Evolutionary conservation across 2,329 filamentous ascomycete species (phyloP).

Genomic region (Fusarium mangiferae): DNA sequence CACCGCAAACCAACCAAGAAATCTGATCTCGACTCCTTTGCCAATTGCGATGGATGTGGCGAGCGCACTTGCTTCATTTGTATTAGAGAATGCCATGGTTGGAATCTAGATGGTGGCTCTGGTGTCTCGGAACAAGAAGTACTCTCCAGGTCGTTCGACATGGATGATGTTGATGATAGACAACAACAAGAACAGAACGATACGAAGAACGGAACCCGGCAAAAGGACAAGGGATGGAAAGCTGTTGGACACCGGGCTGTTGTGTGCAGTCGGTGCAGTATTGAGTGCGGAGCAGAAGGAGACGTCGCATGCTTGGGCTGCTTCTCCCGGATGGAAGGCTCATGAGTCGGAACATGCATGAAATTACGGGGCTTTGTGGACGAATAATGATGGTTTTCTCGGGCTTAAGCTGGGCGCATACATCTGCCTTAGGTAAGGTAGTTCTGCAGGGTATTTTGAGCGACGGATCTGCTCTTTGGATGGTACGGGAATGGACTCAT

Average conservation of each 20-base stretch:
- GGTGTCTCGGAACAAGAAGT: conserved; percentile 49
- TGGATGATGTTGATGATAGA: conserved; percentile 59
- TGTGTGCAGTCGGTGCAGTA: conserved; percentile 75
- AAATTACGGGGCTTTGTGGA: conserved; percentile 15
- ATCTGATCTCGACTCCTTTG: conserved; percentile 72
- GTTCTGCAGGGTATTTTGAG: not conserved
- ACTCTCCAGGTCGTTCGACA: conserved; percentile 59
- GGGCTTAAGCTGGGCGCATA: conserved; percentile 1
- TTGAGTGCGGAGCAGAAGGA: conserved; percentile 71
- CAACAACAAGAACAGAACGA: conserved; percentile 10
- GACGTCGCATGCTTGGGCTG: conserved; percentile 75
- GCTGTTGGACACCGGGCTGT: conserved; percentile 60
- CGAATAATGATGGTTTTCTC: conserved; percentile 34
- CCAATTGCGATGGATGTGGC: conserved; percentile 70
- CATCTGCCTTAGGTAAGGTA: not conserved
- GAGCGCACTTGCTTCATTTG: conserved; percentile 76
- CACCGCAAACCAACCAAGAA: conserved; percentile 72
- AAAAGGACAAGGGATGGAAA: conserved; percentile 49
- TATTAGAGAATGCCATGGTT: conserved; percentile 69
- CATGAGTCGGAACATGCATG: conserved; percentile 22
- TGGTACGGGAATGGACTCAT: not conserved
- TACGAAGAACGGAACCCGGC: conserved; percentile 17
- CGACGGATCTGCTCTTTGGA: conserved; percentile 2
- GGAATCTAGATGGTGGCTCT: conserved; percentile 45
- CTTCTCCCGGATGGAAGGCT: conserved; percentile 57